Evolutionary conservation across 2,329 filamentous ascomycete genomes (phyloP), one percentile per base, ranked within the genome.

Genomic region (Aspergillus sp.): DNA sequence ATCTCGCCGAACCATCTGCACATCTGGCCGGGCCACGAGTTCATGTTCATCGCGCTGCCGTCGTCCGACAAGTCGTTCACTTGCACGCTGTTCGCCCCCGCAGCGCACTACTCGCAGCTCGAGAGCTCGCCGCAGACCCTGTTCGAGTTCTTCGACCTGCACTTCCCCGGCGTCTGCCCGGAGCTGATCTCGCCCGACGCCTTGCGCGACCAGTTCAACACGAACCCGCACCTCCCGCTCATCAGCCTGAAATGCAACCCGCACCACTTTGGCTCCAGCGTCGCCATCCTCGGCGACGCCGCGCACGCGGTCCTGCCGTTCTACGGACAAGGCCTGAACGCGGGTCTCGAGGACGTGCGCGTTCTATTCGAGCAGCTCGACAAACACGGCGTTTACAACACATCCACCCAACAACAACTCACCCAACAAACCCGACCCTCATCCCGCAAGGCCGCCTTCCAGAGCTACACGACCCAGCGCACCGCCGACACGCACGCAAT

Each of bases 1-100:
- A 91, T 96, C 45, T 91, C 86, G 0, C 86, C 86, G 1, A 84
- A 95, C 49, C 88, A 96, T 55, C 70, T 98, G 1, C 91, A 98
- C 60, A 98, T 98, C 54, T 98, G 91, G 91, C 91, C 91, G 0
- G 86, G 84, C 19, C 80, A 79, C 48, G 78, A 88, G 26, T 89
- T 91, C 51, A 96, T 98, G 93, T 98, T 98, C 63, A 98, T 98
- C 52, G 93, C 91, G 12, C 88, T 98, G 26, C 89, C 91, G 1
- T 71, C 69, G n/a, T 57, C 85, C 60, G 86, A 96, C 55, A 86
- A 85, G 35, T 83, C 85, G 2, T 98, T 98, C 55, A 95, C 88
- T 0, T 93, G 86, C 58, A 98, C 93, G 0, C 72, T 98, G 3
- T 98, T 98, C 58, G 74, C 93, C 24, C 83, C 88, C 0, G 75